Evolutionary conservation across 208 protist species (phyloP).

Genomic region (Crithidia expoeki): DNA sequence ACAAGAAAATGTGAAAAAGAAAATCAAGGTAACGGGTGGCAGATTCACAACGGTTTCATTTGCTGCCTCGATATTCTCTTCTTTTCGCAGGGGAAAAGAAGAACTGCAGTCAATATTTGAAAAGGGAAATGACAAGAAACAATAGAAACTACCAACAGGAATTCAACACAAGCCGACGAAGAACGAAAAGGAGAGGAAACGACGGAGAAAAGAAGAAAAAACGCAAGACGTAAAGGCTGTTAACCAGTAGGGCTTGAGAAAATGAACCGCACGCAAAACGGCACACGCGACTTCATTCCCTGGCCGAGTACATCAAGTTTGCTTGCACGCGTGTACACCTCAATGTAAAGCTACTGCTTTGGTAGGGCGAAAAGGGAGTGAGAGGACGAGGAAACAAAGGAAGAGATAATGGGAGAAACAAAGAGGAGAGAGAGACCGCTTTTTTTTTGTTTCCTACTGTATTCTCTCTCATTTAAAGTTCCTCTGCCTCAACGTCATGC

Average conservation of each 20-base stretch:
- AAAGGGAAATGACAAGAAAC: constrained; percentile 27
- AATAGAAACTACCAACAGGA: neutral
- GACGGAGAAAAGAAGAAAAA: constrained; percentile 8
- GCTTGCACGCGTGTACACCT: neutral
- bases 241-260: neutral
- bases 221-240: constrained; percentile 7
- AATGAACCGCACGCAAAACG: neutral
- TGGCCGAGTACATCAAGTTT: neutral
- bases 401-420: constrained; percentile 1
- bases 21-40: neutral
- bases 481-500: neutral
- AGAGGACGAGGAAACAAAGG: neutral
- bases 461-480: constrained; percentile 2
- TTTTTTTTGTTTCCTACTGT: neutral
- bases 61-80: neutral
- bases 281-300: neutral
- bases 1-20: neutral
- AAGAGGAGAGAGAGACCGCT: neutral
- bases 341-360: neutral
- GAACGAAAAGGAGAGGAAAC: constrained; percentile 11
- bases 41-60: neutral
- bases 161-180: neutral
- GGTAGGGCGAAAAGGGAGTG: neutral
- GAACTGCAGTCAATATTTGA: neutral
- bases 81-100: neutral